Conservation (phyloP, 1,284 basidiomycete genomes). For the Ceratobasidium sp. region DNA sequence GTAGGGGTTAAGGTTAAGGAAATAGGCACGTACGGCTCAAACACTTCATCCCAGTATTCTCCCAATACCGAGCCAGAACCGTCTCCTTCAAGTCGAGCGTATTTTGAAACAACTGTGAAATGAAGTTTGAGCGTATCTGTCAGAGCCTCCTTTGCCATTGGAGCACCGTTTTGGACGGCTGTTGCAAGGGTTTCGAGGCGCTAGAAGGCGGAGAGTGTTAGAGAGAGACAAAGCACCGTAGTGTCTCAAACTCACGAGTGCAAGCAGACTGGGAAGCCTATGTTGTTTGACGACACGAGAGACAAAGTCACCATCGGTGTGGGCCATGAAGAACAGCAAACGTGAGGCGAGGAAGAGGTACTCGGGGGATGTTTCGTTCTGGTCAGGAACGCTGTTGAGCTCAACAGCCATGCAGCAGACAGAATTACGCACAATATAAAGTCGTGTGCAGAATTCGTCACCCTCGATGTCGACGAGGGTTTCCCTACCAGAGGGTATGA, state of each 20-base stretch:
- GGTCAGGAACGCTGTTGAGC: no score
- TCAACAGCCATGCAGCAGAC: no score
- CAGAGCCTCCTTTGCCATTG: conserved; percentile 74
- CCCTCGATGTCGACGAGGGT: conserved; percentile 69
- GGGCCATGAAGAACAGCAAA: conserved; percentile 76
- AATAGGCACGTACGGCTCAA: conserved; percentile 66
- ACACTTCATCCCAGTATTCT: conserved; percentile 55
- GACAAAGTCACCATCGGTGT: conserved; percentile 59
- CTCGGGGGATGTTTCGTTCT: conserved; percentile 66
- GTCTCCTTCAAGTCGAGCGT: conserved; percentile 56
- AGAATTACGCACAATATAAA: conserved; percentile 68
- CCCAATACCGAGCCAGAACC: conserved; percentile 50
- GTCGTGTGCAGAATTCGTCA: conserved; percentile 64
- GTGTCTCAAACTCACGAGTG: conserved; percentile 43
- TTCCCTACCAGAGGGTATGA: conserved; percentile 69
- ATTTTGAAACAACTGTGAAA: conserved; percentile 80
- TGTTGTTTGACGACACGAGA: conserved; percentile 66
- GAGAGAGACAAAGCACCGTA: neutral
- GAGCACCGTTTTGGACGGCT: conserved; percentile 58
- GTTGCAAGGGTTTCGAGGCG: conserved; percentile 46
- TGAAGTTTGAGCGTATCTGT: conserved; percentile 78
- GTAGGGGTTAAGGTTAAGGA: conserved; percentile 56
- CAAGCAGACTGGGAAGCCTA: conserved; percentile 67
- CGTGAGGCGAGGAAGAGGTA: conserved; percentile 77
- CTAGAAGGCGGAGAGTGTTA: conserved; percentile 32